Evolutionary conservation across 23 red algal species (phyloP), one percentile per base, ranked within the genome.

Genomic region (Gracilaria gracilis): DNA sequence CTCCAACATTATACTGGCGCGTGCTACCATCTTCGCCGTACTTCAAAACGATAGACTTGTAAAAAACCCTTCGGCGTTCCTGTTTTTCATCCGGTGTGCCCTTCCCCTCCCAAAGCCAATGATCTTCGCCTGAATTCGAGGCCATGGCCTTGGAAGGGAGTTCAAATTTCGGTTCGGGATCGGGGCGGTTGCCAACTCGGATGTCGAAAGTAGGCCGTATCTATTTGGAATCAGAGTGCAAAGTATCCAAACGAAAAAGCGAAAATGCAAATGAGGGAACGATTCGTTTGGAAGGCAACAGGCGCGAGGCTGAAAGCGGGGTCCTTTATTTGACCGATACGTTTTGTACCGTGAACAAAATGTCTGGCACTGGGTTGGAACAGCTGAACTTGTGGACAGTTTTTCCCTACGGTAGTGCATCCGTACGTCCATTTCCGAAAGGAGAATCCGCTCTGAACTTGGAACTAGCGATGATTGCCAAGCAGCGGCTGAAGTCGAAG

Each of bases 1-100:
- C 87, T 35, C 87, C 87, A 66, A 90, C 64, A 12, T 81, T 90
- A 47, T 49, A 90, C 17, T 49, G 57, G 15, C 87, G 87, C 39
- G 27, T 77, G 38, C 2, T 33, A 19, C 46, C 46, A 50, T 51
- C 72, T 51, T 23, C 12, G 5, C 19, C 69, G 27, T 77, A n/a
- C n/a, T 15, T 46, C 38, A 77, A 46, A 7, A 4, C 46, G 21
- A 77, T 37, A 50, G 72, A 77, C 15, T 77, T 50, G 42, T 77
- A 15, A 50, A 49, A 77, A 31, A 77, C 46, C 8, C 72, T 48
- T 3, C 46, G 38, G 32, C 72, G 72, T 40, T 77, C 72, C 0
- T 31, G 38, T 51, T 77, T 77, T 13, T 49, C 42, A 20, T 77
- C 72, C 4, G 72, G 72, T 50, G 38, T 77, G 4, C 72, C 72